Evolutionary conservation across 306 rosid genomes (phyloP), one percentile per base, ranked within the genome.

Genomic region (Rosa rugosa): DNA sequence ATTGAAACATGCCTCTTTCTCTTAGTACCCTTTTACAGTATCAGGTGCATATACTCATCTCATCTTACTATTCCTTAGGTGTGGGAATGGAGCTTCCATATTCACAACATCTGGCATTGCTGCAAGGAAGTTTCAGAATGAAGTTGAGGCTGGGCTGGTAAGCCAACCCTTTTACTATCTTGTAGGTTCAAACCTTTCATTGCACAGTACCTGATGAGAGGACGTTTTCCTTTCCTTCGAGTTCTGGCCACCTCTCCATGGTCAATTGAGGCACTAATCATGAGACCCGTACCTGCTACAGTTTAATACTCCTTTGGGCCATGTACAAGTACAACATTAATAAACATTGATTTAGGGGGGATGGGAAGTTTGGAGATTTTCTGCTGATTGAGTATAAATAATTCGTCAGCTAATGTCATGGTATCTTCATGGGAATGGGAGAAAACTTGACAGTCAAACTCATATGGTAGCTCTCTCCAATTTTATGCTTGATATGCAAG

Each of bases 61-160:
- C 59, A 38, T 34, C n/a, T 80, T 65, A 69, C 85, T 20, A 9
- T 59, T 59, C 42, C 44, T 8, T 42, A 85, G 91, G 86, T 67
- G 80, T 74, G 81, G 85, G 17, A 80, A 78, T 65, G 89, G 91
- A 77, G 93, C 91, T 63, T 85, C 91, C 67, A 85, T 89, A 78
- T 89, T 89, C 82, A 89, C 93, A 41, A 51, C 87, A n/a, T 89
- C 93, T 75, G 81, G 81, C 69, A 63, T 81, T 46, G 85, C 84
- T 81, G 89, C 91, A 13, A 79, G 90, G 85, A 89, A 76, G 87
- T 87, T 89, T 73, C 93, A 87, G 72, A 83, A 81, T 65, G 93
- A 89, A 82, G 89, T 85, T 71, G 93, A 85, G 80, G 89, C 89
- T 72, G 84, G 59, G 42, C 76, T 89, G 86, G 93, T 87, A 81